Percentiles rank a stretch among this genome's conserved stretches.
Conservation (phyloP, 306 rosid species). For the cucumber (Cucumis sativus) region Cucumber_9930_V3 NC_026660.2:6259501-6260000, state of each 20-base stretch:
- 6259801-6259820: not conserved
- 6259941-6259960: slow-evolving; percentile 99
- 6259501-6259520: slow-evolving; percentile 85
- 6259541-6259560: slow-evolving; percentile 68
- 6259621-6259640: not conserved
- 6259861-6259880: slow-evolving; percentile 93
- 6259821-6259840: not conserved
- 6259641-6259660: slow-evolving; percentile 65
- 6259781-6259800: not conserved
- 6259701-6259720: slow-evolving; percentile 93
- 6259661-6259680: slow-evolving; percentile 84
- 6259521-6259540: slow-evolving; percentile 63
- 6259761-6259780: slow-evolving; percentile 28
- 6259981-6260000: slow-evolving; percentile 71
- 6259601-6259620: not conserved
- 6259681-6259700: slow-evolving; percentile 91
- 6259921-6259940: slow-evolving; percentile 82
- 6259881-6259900: slow-evolving; percentile 95
- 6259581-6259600: slow-evolving; percentile 13
- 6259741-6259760: slow-evolving; percentile 93
- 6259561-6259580: slow-evolving; percentile 68
- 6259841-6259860: not conserved
- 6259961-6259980: slow-evolving; percentile 87
- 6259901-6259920: slow-evolving; percentile 99
- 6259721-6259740: slow-evolving; percentile 95